Conservation (phyloP, 176 grass and related monocot species). For the Oryza punctata region DNA sequence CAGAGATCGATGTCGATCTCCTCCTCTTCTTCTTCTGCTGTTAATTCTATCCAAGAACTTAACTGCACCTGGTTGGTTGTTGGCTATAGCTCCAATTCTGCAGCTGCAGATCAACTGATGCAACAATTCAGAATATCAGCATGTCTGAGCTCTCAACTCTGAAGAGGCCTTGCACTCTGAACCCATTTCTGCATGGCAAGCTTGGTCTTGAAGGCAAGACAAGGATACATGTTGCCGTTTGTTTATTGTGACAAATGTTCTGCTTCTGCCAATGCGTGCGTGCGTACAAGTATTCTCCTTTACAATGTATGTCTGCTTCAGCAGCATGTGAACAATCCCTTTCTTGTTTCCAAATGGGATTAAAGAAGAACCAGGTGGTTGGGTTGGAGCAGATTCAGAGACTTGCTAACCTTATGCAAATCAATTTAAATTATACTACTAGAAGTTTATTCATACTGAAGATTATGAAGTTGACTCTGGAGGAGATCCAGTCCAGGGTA, state of each 20-base stretch:
- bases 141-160: not conserved
- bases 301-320: not conserved
- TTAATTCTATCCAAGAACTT: not conserved
- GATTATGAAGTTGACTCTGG: not conserved
- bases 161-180: slow-evolving; percentile 14
- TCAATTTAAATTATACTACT: not conserved
- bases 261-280: not conserved
- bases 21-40: not conserved
- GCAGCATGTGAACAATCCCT: not conserved
- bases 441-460: not conserved
- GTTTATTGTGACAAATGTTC: not conserved
- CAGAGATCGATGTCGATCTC: slow-evolving; percentile 32
- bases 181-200: not conserved
- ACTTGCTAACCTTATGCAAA: slow-evolving; percentile 3
- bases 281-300: not conserved
- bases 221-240: not conserved
- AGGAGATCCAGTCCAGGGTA: not conserved
- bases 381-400: not conserved
- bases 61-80: not conserved
- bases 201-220: slow-evolving; percentile 38
- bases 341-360: not conserved
- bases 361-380: slow-evolving; percentile 1
- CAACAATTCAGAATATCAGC: not conserved
- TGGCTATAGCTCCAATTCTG: not conserved
- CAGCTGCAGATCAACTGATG: not conserved